Base-by-base conservation (phyloP, 176 grass and related monocot species). In the Aechmea fasciata region DNA sequence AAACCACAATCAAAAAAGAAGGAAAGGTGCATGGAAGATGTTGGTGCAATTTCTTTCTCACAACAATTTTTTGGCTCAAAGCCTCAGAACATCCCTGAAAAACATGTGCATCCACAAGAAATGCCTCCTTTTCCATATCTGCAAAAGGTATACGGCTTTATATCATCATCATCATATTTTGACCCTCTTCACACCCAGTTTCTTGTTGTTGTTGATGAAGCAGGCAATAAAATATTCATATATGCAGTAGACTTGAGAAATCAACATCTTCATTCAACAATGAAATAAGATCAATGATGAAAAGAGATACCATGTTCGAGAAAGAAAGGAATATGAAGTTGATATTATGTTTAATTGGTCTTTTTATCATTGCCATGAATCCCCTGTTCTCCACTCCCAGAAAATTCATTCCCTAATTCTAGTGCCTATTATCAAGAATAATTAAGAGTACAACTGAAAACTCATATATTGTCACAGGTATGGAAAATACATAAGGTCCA, bases 41-140 rank as follows among this genome's bases (percentile, higher is more conserved):
- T 66, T 66, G 63, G 33, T 73, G 47, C 65, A 11, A 51, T 55
- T 33, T 15, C 53, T 69, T 72, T 13, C 92, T 87, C 76, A 96
- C 92, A 81, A 96, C 25, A 83, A 76, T 92, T 22, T 89, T 81
- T 64, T 72, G 72, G 41, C 83, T 84, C 68, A 83, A 50, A 65
- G 78, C 78, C 65, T 96, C 85, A 69, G 85, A 85, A 53, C 85
- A 71, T 85, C 79, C 83, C 69, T 50, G 59, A 61, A 96, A 92
- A 74, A 89, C 48, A 81, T 89, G 83, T 76, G 81, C 78, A 83
- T 92, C 88, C 69, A 91, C 69, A 81, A 91, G 69, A 19, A 47
- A 62, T 12, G 59, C 19, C 80, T 81, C 67, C 73, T 80, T 83
- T 70, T 72, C 85, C 71, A 71, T 55, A 73, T 81, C 88, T 96